Evolutionary conservation across 75 land plant genomes (phyloP).

Genomic region (Chamaecyparis obtusa): DNA sequence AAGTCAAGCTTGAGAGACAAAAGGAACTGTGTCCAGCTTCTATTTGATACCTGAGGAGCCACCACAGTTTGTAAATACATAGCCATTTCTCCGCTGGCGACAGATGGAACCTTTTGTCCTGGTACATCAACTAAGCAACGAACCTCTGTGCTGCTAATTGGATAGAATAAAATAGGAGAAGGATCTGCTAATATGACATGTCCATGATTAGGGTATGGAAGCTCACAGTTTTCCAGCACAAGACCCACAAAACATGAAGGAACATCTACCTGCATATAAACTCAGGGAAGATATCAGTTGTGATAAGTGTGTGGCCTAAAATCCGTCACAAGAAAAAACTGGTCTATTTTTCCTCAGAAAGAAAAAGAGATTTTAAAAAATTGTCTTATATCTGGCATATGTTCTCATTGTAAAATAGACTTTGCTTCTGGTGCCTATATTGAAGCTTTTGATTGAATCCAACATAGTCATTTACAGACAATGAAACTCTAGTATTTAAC

Average conservation of each 20-base stretch:
- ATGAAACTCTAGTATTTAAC: no score
- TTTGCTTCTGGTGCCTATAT: no score
- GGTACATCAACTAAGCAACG: conserved; percentile 95
- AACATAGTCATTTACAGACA: no score
- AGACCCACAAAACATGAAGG: conserved; percentile 94
- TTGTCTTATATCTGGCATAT: no score
- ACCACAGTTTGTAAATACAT: conserved; percentile 69
- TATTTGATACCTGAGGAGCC: conserved; percentile 75
- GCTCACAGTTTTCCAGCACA: conserved; percentile 81
- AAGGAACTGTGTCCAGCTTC: not conserved
- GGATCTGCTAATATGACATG: conserved; percentile 89
- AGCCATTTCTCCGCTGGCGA: conserved; percentile 88
- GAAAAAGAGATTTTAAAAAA: no score
- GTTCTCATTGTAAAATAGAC: no score
- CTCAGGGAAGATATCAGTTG: conserved; percentile 9
- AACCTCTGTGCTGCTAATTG: conserved; percentile 86
- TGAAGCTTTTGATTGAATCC: not conserved
- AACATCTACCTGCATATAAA: conserved; percentile 68
- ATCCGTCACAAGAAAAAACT: not conserved
- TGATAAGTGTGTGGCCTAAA: not conserved
- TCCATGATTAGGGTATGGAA: conserved; percentile 81
- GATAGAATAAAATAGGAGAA: conserved; percentile 90
- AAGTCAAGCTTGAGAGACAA: not conserved
- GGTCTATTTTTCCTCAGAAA: not conserved
- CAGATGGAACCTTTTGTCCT: conserved; percentile 80